Base-by-base conservation (phyloP, 495 filamentous ascomycete genomes). In the Penicillium salamii region DNA sequence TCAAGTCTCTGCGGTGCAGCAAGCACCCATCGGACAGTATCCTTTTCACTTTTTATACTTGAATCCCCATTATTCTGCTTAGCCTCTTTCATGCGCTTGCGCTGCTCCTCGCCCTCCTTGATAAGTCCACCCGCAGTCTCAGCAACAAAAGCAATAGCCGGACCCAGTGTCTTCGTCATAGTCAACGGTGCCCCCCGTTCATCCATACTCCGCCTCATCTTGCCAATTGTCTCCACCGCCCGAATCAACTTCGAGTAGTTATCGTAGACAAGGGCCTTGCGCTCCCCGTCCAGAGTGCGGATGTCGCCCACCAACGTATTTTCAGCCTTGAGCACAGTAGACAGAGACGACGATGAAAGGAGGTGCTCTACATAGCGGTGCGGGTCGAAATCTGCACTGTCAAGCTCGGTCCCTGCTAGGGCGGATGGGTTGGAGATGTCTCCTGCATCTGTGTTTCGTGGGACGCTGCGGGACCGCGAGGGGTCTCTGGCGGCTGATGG, bases 241-340 rank as follows among this genome's bases (percentile, higher is more conserved):
- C 83, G 80, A 53, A 98, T 97, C 59, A 98, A 72, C 73, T 97
- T 97, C 53, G 83, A 89, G 67, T 97, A 98, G 65, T 98, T 98
- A 66, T 98, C 93, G 65, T 98, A 98, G 4, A 98, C 93, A 33
- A 98, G 74, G 18, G 93, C 91, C 68, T 98, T 98, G 59, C 89
- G 84, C 74, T 98, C 93, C 17, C 92, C 91, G 61, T 97, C 93
- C 14, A 97, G 77, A 2, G 87, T 88, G 18, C 90, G 77, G 29
- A 96, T 93, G 65, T 97, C 93, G 55, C 74, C 68, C 8, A 77
- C 70, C 11, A 77, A 58, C 14, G 71, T 75, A 13, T 82, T 80
- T 53, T 83, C 78, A 12, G 75, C 78, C 28, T 79, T 79, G 1
- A 95, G 69, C 1, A 91, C 74, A 14, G 78, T 74, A 35, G 80